Base-by-base conservation (phyloP, 352 stramenopile species). In the Pythium phragmitis region DNA sequence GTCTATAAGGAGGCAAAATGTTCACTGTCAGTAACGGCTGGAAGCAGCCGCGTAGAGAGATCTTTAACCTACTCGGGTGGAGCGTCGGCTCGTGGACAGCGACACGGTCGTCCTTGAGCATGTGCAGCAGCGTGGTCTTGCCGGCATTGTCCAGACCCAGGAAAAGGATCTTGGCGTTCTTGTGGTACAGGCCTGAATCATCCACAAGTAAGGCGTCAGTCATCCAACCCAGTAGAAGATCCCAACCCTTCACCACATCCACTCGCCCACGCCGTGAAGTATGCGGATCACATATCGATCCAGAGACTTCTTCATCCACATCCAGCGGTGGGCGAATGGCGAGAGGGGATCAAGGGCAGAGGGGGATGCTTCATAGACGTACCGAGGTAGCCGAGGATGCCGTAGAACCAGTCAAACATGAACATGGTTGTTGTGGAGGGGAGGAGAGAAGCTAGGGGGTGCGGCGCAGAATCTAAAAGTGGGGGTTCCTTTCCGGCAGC, bases 161-260 rank as follows among this genome's bases (percentile, higher is more conserved):
- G 82, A 99, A 99, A 42, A 99, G 74, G 75, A 99, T 99, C 83
- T 99, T 99, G 68, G 97, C 98, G 76, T 98, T 99, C 87, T 99
- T 99, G 83, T 99, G 97, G 80, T 99, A 99, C 57, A 99, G 87
- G 51, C 98, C 98, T 99, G 26, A 54, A 57, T n/a, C 13, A 65
- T 39, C 21, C n/a, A 46, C 61, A 21, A 39, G 55, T 55, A 0
- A 6, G 51, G 0, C 21, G 14, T 58, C 36, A 48, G 51, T 58
- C 5, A 13, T 17, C n/a, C 21, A 34, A 23, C 34, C 34, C 7
- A 58, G 21, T 17, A 28, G 11, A 21, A 50, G 17, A 54, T 39
- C 47, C 3, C 47, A 7, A 17, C 47, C 47, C 12, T 23, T 54
- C 47, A 16, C 47, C 47, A 43, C 21, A 16, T 6, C n/a, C 47